These are phyloP conservation scores for Actinomortierella wolfii DNA, from an alignment of 371 early-diverging fungal species.

Conservation along the genomic window DNA sequence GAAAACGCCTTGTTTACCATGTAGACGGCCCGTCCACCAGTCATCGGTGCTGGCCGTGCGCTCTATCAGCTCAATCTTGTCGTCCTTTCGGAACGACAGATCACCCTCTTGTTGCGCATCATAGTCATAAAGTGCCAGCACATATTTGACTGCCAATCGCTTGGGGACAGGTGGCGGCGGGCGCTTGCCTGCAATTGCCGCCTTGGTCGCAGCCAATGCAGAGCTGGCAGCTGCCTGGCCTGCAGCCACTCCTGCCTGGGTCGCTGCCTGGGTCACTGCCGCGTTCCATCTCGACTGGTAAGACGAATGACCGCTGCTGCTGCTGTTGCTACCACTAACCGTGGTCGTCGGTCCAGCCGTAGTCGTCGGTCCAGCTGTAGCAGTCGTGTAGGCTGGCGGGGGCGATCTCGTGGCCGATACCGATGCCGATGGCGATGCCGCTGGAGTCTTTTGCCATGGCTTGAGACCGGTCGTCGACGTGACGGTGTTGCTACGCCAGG, in stretches of 20 bases:
- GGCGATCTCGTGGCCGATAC: constrained; percentile 5
- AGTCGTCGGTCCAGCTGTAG: constrained; percentile 7
- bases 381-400: constrained; percentile 40
- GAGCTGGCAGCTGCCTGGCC: too few relatives aligned
- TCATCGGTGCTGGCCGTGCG: constrained; percentile 62
- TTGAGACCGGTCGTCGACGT: constrained; percentile 14
- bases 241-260: too few relatives aligned
- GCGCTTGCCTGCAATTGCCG: constrained; percentile 3
- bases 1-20: constrained; percentile 68
- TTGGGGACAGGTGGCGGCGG: constrained; percentile 38
- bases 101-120: constrained; percentile 72
- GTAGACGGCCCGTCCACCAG: constrained; percentile 78
- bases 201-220: too few relatives aligned
- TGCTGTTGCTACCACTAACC: constrained; percentile 13
- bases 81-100: constrained; percentile 67
- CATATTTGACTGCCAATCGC: constrained; percentile 35
- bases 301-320: constrained; percentile 17
- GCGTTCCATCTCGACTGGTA: too few relatives aligned
- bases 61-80: constrained; percentile 66
- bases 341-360: constrained; percentile 5
- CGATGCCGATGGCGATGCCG: background rate
- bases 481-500: constrained; percentile 19
- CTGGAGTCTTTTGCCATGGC: constrained; percentile 19
- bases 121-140: constrained; percentile 74
- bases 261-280: too few relatives aligned